Evolutionary conservation across 768 basidiomycete genomes (phyloP).

Genomic region (Xerocomellus intermedius): DNA sequence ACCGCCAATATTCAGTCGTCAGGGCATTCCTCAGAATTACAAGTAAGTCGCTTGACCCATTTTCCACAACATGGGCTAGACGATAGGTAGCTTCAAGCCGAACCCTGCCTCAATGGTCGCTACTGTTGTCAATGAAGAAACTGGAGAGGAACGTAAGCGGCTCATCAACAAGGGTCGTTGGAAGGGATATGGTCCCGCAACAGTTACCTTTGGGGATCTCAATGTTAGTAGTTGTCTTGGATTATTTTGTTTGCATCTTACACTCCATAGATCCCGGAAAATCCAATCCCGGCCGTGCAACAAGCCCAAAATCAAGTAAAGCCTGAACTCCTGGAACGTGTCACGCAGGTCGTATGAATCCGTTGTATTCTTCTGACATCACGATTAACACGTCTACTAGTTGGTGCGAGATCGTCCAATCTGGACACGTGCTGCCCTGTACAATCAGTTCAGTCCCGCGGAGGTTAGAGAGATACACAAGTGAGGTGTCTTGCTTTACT

Average conservation of each 20-base stretch:
- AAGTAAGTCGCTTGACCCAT: conserved; percentile 45
- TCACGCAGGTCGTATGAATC: conserved; percentile 46
- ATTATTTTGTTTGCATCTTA: background rate
- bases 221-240: conserved; percentile 30
- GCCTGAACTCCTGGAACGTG: conserved; percentile 49
- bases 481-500: conserved; percentile 41
- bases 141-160: conserved; percentile 77
- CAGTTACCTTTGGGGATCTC: conserved; percentile 64
- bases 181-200: conserved; percentile 77
- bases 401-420: conserved; percentile 73
- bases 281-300: conserved; percentile 61
- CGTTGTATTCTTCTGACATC: conserved; percentile 6
- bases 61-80: background rate
- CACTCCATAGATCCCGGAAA: conserved; percentile 55
- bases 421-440: conserved; percentile 85
- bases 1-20: conserved; percentile 86
- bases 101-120: conserved; percentile 73
- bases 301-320: conserved; percentile 56
- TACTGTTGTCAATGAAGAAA: conserved; percentile 66
- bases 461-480: conserved; percentile 75
- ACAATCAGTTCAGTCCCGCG: conserved; percentile 71
- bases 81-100: conserved; percentile 60
- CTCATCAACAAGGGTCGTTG: conserved; percentile 86
- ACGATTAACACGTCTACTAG: conserved; percentile 37
- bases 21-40: conserved; percentile 76